Base-by-base conservation (phyloP, 768 basidiomycete species). In the Mycena kentingensis region DNA sequence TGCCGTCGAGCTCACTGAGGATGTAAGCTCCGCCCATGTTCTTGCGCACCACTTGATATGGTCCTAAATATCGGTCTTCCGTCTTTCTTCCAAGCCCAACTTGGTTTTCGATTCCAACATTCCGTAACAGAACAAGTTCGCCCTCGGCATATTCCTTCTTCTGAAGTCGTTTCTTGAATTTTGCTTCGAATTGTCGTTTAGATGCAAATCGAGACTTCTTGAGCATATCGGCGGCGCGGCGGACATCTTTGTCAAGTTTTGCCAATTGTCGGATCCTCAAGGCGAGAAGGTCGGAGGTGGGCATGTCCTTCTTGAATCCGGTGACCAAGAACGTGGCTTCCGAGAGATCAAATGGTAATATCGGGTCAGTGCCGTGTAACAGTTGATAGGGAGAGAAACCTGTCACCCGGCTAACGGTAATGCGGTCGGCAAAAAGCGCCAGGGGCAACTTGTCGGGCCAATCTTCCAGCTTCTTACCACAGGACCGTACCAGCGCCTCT, bases 281-380 rank as follows among this genome's bases (percentile, higher is more conserved):
- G 1, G 57, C 54, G 0, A 70, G 43, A 1, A 69, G 49, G 0
- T 67, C 64, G 1, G 25, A 5, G 12, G 55, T 53, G 0, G 47
- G 29, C 26, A 68, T 43, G 0, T 35, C 29, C 0, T 18, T 16
- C 4, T 55, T 27, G 37, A 63, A 53, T 2, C 56, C 61, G 5
- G 60, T 39, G 13, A 51, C 55, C 36, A 72, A 37, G 35, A 71
- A 73, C 1, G 65, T 70, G 0, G 67, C 61, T 54, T 72, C 66
- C 5, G 46, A 45, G 1, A 72, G 34, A 31, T 73, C 67, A 39
- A 72, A 68, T 1, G 70, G 70, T 0, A 73, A 52, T 0, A 64
- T 36, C 0, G 66, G 70, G 4, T 70, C 52, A 21, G 62, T 41
- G 12, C 67, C 67, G 53, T 68, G 64, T 1, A 64, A 38, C 25